Base-by-base conservation (phyloP, 2,329 filamentous ascomycete species). In the Aspergillus viridinutans region DNA sequence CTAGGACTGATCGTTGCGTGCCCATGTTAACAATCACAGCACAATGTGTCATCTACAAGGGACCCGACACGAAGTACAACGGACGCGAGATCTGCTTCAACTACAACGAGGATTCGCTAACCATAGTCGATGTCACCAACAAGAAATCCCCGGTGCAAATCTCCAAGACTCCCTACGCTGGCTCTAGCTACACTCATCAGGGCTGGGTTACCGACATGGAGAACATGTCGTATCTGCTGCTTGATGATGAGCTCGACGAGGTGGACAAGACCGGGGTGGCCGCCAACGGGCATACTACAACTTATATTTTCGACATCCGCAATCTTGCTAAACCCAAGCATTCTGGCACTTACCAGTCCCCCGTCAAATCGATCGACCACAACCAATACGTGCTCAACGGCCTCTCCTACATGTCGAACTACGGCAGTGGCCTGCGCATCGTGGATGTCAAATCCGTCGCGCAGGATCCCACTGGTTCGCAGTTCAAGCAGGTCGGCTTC, bases 221-320 rank as follows among this genome's bases (percentile, higher is more conserved):
- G n/a, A 51, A 60, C 45, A 58, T 58, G 52, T 50, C 59, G 12
- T 63, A 63, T 40, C 59, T 63, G 21, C 58, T 63, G 4, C 58
- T 63, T 2, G 61, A 61, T 32, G 61, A 63, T 29, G 61, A 63
- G 42, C 54, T 63, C 12, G 61, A 63, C 40, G 61, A 63, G 47
- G 35, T 54, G 26, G 59, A 63, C 7, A 55, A 52, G 12, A 56
- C 57, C 5, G 61, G 59, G 14, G 43, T 43, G 9, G 61, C 61
- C 3, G 61, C 59, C 26, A 63, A 63, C 61, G 61, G 61, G 10
- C 61, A 61, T 54, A 60, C 61, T 3, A 63, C 61, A n/a, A 63
- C 61, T 4, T 63, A 63, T 40, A 58, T 63, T 26, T 63, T 63
- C 51, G 59, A 63, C 52, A 58, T 63, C 25, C 55, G 43, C 20